phyloP scores from a whole-genome alignment of 1,284 basidiomycete genomes.

The Cerrena zonata region DNA sequence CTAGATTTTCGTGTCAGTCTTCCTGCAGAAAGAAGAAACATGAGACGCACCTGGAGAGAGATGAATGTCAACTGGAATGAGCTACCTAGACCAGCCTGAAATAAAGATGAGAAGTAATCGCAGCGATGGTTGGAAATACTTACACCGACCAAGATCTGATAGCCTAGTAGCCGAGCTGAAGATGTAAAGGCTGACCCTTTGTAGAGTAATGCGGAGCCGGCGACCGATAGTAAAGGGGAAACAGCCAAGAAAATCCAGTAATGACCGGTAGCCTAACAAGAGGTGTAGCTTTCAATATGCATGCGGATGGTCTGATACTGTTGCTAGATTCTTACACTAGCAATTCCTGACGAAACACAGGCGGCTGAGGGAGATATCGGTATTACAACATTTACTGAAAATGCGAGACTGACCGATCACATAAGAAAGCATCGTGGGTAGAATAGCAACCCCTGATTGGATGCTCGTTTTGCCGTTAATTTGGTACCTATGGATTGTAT shows the following conservation, averaged over 20 bases:
- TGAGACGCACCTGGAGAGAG: constrained; percentile 6
- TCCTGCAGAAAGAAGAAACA: too few species aligned
- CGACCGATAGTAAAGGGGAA: constrained; percentile 7
- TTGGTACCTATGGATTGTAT: constrained; percentile 7
- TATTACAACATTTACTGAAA: too few species aligned
- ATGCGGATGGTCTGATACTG: background rate
- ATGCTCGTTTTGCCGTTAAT: constrained; percentile 7
- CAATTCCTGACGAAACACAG: too few species aligned
- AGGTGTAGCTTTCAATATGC: background rate
- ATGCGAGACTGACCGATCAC: constrained; percentile 6
- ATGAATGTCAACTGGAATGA: constrained; percentile 8
- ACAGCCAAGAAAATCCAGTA: constrained; percentile 8
- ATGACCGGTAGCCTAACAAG: constrained; percentile 4
- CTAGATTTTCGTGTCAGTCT: too few species aligned
- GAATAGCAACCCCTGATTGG: constrained; percentile 7
- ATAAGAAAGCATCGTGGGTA: constrained; percentile 10
- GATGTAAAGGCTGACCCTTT: constrained; percentile 1
- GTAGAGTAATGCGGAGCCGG: constrained; percentile 7
- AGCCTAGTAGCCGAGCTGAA: constrained; percentile 5
- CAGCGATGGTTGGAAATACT: background rate
- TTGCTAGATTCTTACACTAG: too few species aligned
- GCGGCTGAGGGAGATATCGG: too few species aligned
- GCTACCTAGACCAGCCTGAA: background rate
- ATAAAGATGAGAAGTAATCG: background rate
- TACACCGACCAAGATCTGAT: constrained; percentile 11